Base-by-base conservation (phyloP, 495 filamentous ascomycete genomes). In the Penicillium malachiteum region DNA sequence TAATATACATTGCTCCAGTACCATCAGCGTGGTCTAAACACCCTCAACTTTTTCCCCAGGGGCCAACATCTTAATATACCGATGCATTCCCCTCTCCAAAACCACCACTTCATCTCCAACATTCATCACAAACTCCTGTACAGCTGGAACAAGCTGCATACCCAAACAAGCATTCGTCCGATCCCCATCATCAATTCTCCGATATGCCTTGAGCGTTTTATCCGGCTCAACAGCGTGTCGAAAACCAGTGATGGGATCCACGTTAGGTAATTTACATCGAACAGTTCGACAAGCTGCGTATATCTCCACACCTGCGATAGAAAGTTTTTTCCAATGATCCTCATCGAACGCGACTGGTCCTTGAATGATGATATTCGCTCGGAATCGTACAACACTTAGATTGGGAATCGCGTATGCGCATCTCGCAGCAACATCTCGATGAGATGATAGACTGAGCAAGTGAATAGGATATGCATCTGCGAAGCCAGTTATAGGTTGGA, bases 391-490 rank as follows among this genome's bases (percentile, higher is more conserved):
- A 3, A 86, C 81, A 39, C 85, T 86, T 11, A 96, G 76, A 40
- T 78, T 77, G 0, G 80, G 81, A 31, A 90, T 81, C 32, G 81
- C 76, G 7, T 67, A 59, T 31, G 74, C 74, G 21, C 91, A 79
- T 17, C 66, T 63, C 1, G 55, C 50, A 40, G 75, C 81, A 7
- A 87, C 70, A 51, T 91, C 84, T 7, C 81, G 82, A 26, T 95
- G 78, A 58, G 86, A 92, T 40, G 85, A 76, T 9, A 96, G 73
- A 56, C 84, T 93, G 34, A 95, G 69, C 7, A 96, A 68, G 62
- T 96, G 90, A 31, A 97, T 72, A 4, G 93, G 91, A 67, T 94
- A 97, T 69, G 91, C 86, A 71, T 97, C 93, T 51, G 87, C 85
- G 64, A 96, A 96, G 55, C 88, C 89, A 0, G 87, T 85, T 9